Conservation (phyloP, 2,329 filamentous ascomycete species). For the Trichoderma pleuroti region DNA sequence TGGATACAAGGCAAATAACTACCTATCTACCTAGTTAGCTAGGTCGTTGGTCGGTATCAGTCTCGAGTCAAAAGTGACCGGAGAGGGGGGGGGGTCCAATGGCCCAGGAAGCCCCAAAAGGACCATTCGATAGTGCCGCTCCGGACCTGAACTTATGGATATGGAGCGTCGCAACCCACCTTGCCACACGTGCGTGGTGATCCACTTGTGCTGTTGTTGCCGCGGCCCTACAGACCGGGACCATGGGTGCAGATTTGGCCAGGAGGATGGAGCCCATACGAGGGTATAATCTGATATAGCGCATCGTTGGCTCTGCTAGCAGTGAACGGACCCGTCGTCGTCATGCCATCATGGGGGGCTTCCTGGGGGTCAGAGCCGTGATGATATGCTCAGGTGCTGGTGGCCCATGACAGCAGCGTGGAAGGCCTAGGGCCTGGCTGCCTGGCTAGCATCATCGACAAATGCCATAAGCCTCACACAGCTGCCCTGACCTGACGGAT, state of each 20-base stretch:
- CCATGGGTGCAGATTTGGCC: slow-evolving; percentile 14
- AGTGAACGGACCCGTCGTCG: slow-evolving; percentile 11
- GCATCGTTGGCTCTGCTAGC: slow-evolving; percentile 10
- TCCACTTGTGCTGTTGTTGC: slow-evolving; percentile 13
- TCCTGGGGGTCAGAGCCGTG: not conserved
- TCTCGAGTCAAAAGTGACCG: slow-evolving; percentile 14
- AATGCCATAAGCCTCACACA: slow-evolving; percentile 1
- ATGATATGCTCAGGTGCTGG: slow-evolving; percentile 17
- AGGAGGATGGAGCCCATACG: slow-evolving; percentile 2
- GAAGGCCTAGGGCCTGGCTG: not conserved
- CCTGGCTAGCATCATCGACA: not conserved
- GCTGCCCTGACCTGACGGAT: not conserved
- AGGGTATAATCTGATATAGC: slow-evolving; percentile 8
- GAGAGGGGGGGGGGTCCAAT: slow-evolving; percentile 5
- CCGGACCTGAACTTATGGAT: slow-evolving; percentile 19
- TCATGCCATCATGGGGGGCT: slow-evolving; percentile 15
- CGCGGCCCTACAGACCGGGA: slow-evolving; percentile 16
- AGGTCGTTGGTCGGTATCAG: slow-evolving; percentile 19
- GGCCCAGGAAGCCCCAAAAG: slow-evolving; percentile 17
- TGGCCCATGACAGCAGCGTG: slow-evolving; percentile 10
- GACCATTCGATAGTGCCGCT: slow-evolving; percentile 20
- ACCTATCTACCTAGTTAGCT: not conserved
- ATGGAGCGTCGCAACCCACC: slow-evolving; percentile 16
- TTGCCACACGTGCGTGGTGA: slow-evolving; percentile 19
- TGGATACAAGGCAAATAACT: slow-evolving; percentile 18